Percentiles rank a stretch among this genome's conserved stretches.
These are phyloP conservation scores for Syzygium jambos DNA, from an alignment of 345 rosid genomes.

Conservation along the genomic window DNA sequence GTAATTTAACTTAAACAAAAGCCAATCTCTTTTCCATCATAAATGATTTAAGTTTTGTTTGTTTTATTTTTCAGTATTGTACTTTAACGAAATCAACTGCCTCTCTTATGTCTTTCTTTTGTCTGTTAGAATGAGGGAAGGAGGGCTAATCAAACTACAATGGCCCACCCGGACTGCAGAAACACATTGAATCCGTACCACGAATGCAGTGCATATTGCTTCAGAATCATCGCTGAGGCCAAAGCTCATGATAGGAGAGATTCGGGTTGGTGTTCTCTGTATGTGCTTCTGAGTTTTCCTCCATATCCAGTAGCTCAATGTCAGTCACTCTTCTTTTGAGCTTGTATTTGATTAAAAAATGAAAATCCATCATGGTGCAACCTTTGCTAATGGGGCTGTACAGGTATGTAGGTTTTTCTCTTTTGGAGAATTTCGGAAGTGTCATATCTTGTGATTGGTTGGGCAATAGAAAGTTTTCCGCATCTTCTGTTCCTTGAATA, in stretches of 20 bases:
- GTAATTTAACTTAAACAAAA: not conserved
- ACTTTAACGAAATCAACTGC: not conserved
- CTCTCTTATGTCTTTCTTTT: not conserved
- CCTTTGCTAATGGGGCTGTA: not conserved
- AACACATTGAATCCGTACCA: slow-evolving; percentile 46
- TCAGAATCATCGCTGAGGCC: slow-evolving; percentile 61
- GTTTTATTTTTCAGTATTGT: not conserved
- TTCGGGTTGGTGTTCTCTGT: slow-evolving; percentile 20
- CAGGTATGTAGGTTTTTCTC: not conserved
- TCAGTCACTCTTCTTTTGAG: not conserved
- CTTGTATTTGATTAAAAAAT: not conserved
- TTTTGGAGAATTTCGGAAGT: not conserved
- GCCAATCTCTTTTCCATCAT: not conserved
- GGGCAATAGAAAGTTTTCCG: not conserved
- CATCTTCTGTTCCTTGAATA: not conserved
- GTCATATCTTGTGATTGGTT: not conserved
- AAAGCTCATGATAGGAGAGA: slow-evolving; percentile 31
- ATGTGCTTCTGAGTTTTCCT: not conserved
- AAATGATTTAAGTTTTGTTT: not conserved
- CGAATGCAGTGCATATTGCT: slow-evolving; percentile 64
- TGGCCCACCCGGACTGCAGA: slow-evolving; percentile 42
- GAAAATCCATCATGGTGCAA: not conserved
- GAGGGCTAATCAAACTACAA: slow-evolving; percentile 82
- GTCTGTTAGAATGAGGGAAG: slow-evolving; percentile 62
- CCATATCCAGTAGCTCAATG: not conserved